Conservation (phyloP, 2,329 filamentous ascomycete species). For the Paracoccidioides lutzii region DNA sequence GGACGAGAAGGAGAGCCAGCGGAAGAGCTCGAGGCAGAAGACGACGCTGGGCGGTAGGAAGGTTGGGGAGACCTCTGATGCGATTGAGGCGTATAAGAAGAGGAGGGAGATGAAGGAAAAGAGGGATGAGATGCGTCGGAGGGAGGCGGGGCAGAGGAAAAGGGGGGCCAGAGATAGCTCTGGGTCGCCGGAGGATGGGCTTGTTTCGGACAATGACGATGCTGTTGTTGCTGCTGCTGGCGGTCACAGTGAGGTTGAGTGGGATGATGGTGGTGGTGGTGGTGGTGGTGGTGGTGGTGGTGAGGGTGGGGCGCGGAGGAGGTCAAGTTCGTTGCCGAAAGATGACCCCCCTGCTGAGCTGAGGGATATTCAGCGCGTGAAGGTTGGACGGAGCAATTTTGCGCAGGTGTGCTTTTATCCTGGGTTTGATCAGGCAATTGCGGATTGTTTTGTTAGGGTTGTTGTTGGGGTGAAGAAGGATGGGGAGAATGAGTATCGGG, state of each 20-base stretch:
- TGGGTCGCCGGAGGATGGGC: constrained; percentile 48
- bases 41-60: constrained; percentile 54
- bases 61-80: constrained; percentile 54
- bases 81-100: constrained; percentile 58
- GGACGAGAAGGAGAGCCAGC: constrained; percentile 64
- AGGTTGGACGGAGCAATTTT: constrained; percentile 75
- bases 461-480: constrained; percentile 65
- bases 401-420: constrained; percentile 88
- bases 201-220: constrained; percentile 42
- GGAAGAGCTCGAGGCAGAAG: constrained; percentile 61
- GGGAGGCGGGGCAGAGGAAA: constrained; percentile 24
- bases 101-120: constrained; percentile 47
- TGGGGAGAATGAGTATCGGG: constrained; percentile 67
- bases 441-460: constrained; percentile 73
- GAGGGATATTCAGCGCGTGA: constrained; percentile 69
- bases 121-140: constrained; percentile 35
- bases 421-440: constrained; percentile 68
- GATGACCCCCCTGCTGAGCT: constrained; percentile 59
- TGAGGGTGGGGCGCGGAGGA: constrained; percentile 44
- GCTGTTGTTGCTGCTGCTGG: constrained; percentile 32
- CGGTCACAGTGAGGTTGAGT: constrained; percentile 69
- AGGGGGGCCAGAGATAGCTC: constrained; percentile 45
- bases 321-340: constrained; percentile 40
- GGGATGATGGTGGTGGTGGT: constrained; percentile 55
- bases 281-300: constrained; percentile 52